Evolutionary conservation across 2,329 filamentous ascomycete genomes (phyloP).

Genomic region (Aspergillus puulaauensis): DNA sequence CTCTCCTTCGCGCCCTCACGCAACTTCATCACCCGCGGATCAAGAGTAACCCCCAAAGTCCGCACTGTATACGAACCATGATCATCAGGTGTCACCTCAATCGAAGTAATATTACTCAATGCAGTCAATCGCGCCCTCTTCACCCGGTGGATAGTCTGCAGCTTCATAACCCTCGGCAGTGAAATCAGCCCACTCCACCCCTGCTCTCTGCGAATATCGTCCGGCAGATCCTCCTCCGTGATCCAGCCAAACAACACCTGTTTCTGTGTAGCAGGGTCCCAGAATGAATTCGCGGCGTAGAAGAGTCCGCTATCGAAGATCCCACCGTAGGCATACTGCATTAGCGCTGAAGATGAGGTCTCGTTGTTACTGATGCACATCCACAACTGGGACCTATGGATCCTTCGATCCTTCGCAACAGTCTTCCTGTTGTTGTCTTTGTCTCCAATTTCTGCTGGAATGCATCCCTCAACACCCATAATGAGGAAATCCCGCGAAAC

Average conservation of each 20-base stretch:
- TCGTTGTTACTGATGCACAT: constrained; percentile 38
- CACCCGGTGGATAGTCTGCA: constrained; percentile 42
- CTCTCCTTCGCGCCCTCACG: constrained; percentile 19
- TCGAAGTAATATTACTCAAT: constrained; percentile 43
- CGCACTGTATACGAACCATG: constrained; percentile 39
- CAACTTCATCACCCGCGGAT: constrained; percentile 26
- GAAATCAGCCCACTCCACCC: constrained; percentile 53
- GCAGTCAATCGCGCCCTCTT: constrained; percentile 35
- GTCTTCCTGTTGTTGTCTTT: not conserved
- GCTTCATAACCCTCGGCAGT: constrained; percentile 45
- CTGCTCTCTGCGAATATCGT: constrained; percentile 44
- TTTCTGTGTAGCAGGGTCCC: constrained; percentile 42
- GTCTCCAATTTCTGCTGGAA: not conserved
- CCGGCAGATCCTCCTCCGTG: constrained; percentile 51
- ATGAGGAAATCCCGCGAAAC: constrained; percentile 43
- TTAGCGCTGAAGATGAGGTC: not conserved
- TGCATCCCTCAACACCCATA: constrained; percentile 48
- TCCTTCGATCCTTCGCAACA: constrained; percentile 19
- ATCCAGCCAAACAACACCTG: constrained; percentile 53
- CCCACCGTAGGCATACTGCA: constrained; percentile 41
- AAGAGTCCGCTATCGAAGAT: constrained; percentile 50
- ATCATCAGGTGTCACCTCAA: constrained; percentile 31
- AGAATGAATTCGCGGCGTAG: constrained; percentile 53
- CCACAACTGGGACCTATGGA: constrained; percentile 44
- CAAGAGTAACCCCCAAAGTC: constrained; percentile 44